Evolutionary conservation across 2,329 filamentous ascomycete species (phyloP), one percentile per base, ranked within the genome.

Genomic region (Beauveria bassiana): DNA sequence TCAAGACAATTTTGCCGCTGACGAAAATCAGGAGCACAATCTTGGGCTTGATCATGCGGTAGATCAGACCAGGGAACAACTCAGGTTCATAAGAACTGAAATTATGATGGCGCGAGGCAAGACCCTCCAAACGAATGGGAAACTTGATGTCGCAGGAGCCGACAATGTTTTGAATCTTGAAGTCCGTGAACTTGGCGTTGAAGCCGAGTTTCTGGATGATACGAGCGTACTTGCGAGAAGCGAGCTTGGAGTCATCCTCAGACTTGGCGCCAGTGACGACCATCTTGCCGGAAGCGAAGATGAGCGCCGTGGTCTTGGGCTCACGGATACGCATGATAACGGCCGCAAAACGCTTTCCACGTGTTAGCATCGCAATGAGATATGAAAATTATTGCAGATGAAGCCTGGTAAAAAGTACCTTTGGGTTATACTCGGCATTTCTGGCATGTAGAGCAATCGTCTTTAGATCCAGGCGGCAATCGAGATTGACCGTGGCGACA

Each of bases 1-100:
- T 98, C 73, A 98, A 84, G 71, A 98, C 95, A 65, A 98, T 98
- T 84, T 98, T 98, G 72, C 93, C 95, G 71, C 89, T 95, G 71
- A 98, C 93, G 80, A 98, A 98, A 76, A 99, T 97, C 72, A 98
- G 81, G 28, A 98, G 86, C 59, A 98, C 93, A 68, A 98, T 96
- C 86, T 98, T 98, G 22, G 95, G 95, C 83, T 98, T 98, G 83
- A 98, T 97, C 95, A 99, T 99, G 75, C 95, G 92, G 79, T 99
- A 99, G 79, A 99, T 99, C 58, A 99, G 87, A 86, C 95, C 95
- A 71, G 95, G 95, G 85, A 98, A 99, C 75, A 99, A 77, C 74
- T 99, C 95, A 68, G 95, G 95, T 77, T 99, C 95, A 77, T 99
- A 99, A 62, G 93, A 97, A 78, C 91, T 96, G 86, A 98, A 99